A percentile compares a stretch with the other conserved stretches of the same genome.
These are phyloP conservation scores for Ambrosiella xylebori DNA, from an alignment of 2,329 filamentous ascomycete species.

Conservation along the genomic window DNA sequence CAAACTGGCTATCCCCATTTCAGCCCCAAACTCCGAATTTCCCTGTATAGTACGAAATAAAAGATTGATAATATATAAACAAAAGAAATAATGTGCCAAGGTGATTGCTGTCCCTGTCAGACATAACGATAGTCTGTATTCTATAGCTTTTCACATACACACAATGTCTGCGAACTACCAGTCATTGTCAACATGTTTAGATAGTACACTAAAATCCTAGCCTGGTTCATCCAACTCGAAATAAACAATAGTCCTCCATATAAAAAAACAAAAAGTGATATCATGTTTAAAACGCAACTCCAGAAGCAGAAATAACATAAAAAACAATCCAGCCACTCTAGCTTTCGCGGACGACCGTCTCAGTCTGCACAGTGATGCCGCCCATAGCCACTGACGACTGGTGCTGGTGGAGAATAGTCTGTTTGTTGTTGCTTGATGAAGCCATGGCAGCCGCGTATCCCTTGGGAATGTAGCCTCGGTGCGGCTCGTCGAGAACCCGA, in stretches of 20 bases:
- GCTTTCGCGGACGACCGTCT: conserved; percentile 5
- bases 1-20: not conserved
- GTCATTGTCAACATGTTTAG: no score
- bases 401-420: not conserved
- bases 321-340: not conserved
- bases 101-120: not conserved
- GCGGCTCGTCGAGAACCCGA: not conserved
- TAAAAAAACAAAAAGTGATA: not conserved
- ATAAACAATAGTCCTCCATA: not conserved
- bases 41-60: not conserved
- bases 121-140: not conserved
- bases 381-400: conserved; percentile 3
- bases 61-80: not conserved
- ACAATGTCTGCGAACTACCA: not conserved
- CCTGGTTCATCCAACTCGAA: not conserved
- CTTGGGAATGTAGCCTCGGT: not conserved
- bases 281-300: conserved; percentile 1
- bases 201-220: no score
- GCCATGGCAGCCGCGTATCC: not conserved
- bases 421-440: not conserved
- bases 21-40: not conserved
- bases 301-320: not conserved
- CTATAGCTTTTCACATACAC: not conserved
- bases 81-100: not conserved
- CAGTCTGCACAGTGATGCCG: conserved; percentile 8